These are phyloP conservation scores for Schizophyllum commune DNA, from an alignment of 1,284 basidiomycete genomes.

Conservation along the genomic window DNA sequence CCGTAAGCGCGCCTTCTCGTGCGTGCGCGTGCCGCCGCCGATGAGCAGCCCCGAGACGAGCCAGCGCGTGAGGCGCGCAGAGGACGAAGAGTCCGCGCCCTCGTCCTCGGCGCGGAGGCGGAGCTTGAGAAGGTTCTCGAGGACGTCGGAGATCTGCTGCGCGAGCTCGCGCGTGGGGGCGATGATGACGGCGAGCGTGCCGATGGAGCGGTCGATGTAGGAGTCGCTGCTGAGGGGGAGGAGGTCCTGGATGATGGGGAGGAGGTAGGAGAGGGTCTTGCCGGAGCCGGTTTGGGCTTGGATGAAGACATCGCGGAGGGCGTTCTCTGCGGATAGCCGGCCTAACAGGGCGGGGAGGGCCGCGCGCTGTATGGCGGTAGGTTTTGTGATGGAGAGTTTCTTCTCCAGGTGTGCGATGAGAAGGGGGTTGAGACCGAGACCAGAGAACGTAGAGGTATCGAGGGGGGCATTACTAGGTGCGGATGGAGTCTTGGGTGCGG, in stretches of 20 bases:
- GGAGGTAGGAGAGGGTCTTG: constrained; percentile 91
- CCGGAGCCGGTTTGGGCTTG: constrained; percentile 98
- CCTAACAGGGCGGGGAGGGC: constrained; percentile 71
- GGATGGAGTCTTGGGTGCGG: constrained; percentile 20
- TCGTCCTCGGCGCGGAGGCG: constrained; percentile 61
- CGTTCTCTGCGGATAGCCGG: constrained; percentile 28
- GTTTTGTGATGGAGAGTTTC: constrained; percentile 81
- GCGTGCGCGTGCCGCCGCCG: constrained; percentile 70
- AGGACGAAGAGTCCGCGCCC: constrained; percentile 34
- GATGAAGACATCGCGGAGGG: constrained; percentile 80
- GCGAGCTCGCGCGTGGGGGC: constrained; percentile 94
- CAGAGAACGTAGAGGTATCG: constrained; percentile 67
- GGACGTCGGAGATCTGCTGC: constrained; percentile 90
- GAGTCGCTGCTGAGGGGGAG: constrained; percentile 82
- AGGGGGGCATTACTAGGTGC: constrained; percentile 83
- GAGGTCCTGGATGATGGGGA: constrained; percentile 93
- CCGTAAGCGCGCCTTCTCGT: constrained; percentile 55
- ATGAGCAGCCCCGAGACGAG: constrained; percentile 90
- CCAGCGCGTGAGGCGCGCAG: constrained; percentile 77
- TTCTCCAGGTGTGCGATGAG: constrained; percentile 72
- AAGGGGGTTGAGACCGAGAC: constrained; percentile 77
- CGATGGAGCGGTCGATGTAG: constrained; percentile 83
- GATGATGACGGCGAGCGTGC: constrained; percentile 92
- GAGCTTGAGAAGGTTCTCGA: constrained; percentile 80
- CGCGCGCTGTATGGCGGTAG: constrained; percentile 87